Conservation (phyloP, 805 yeast species). For the Saturnispora besseyi region DNA sequence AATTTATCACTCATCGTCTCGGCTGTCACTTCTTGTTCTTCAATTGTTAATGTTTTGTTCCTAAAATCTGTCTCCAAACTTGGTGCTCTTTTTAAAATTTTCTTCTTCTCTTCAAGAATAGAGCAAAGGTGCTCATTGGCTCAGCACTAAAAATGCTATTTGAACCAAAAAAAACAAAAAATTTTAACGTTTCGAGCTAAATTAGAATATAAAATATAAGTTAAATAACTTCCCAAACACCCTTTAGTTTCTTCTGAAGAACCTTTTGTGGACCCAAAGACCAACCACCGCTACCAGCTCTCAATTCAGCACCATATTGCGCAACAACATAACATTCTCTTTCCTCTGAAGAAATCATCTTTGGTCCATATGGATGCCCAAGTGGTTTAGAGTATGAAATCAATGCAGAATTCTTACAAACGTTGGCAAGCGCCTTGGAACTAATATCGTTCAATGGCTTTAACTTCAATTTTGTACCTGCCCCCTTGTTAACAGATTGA, state of each 20-base stretch:
- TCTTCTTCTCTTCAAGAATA: neutral
- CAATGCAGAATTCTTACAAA: conserved; percentile 64
- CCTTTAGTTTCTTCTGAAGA: conserved; percentile 54
- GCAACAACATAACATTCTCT: conserved; percentile 89
- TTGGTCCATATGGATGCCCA: conserved; percentile 84
- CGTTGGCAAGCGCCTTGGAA: conserved; percentile 67
- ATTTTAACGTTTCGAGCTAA: neutral
- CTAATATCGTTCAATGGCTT: conserved; percentile 66
- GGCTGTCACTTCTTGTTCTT: neutral
- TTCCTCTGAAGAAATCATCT: conserved; percentile 50
- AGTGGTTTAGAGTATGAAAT: conserved; percentile 84
- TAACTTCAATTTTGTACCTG: conserved; percentile 49
- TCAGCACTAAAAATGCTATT: conserved; percentile 1
- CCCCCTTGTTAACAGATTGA: conserved; percentile 52
- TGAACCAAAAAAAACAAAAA: neutral
- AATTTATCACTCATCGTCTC: conserved; percentile 4
- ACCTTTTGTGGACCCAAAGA: conserved; percentile 79
- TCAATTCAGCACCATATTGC: conserved; percentile 63
- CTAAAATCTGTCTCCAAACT: neutral
- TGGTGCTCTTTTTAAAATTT: neutral
- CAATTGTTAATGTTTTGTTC: neutral
- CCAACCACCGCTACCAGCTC: conserved; percentile 84
- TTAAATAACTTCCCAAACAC: conserved; percentile 49
- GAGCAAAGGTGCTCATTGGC: neutral
- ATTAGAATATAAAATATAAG: neutral